Conservation (phyloP, 1,284 basidiomycete genomes). For the Ceratobasidium sp. region DNA sequence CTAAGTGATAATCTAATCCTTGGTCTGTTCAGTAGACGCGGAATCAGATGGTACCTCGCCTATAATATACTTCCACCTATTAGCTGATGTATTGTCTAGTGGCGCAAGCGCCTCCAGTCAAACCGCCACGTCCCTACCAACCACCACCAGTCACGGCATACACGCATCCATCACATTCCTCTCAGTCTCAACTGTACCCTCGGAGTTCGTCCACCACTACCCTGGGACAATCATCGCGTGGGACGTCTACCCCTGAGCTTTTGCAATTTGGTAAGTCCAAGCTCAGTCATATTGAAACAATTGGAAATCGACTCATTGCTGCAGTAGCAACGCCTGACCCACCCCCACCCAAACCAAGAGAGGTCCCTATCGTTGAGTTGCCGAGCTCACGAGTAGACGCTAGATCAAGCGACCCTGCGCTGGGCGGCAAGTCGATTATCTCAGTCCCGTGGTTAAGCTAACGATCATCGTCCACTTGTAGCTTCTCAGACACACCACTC, state of each 20-base stretch:
- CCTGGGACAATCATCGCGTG: conserved; percentile 12
- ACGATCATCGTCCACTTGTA: not conserved
- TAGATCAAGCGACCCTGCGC: not conserved
- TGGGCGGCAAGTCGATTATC: conserved; percentile 1
- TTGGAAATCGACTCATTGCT: not conserved
- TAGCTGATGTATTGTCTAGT: conserved; percentile 8
- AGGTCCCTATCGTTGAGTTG: conserved; percentile 7
- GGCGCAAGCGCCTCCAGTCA: conserved; percentile 1
- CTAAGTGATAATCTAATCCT: not conserved
- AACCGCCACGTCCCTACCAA: not conserved
- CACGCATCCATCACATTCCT: not conserved
- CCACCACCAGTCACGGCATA: conserved; percentile 5
- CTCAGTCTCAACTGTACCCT: not conserved
- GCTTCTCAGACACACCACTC: conserved; percentile 15
- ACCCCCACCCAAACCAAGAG: conserved; percentile 1
- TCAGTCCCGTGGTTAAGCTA: not conserved
- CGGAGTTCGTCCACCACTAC: not conserved
- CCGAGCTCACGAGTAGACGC: not conserved
- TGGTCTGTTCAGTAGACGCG: not conserved
- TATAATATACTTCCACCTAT: not conserved
- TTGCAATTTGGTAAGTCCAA: conserved; percentile 7
- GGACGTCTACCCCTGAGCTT: conserved; percentile 12
- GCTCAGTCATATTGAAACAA: not conserved
- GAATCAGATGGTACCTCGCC: conserved; percentile 24
- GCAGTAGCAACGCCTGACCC: not conserved